Conservation (phyloP, 192 early-diverging fungal genomes). For the Cladochytrium replicatum region DNA sequence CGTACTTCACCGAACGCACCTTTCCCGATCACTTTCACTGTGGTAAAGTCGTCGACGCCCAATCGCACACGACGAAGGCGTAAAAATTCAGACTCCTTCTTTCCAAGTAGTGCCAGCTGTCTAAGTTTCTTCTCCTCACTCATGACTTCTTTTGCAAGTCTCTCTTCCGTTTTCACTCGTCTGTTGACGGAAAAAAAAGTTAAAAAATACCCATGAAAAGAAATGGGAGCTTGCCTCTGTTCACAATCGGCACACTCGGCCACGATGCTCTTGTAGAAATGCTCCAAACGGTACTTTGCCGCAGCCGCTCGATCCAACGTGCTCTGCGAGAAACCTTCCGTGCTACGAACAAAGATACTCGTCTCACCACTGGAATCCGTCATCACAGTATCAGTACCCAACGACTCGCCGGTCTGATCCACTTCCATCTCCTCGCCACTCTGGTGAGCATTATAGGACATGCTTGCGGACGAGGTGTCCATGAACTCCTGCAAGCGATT, state of each 20-base stretch:
- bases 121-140: conserved; percentile 82
- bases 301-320: conserved; percentile 79
- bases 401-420: too few species aligned
- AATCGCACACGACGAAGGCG: conserved; percentile 78
- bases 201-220: too few species aligned
- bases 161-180: conserved; percentile 69
- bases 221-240: conserved; percentile 26
- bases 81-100: conserved; percentile 90
- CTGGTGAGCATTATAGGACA: too few species aligned
- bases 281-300: conserved; percentile 84
- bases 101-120: conserved; percentile 64
- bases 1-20: conserved; percentile 97
- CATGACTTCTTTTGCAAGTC: conserved; percentile 59
- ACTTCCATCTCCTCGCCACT: too few species aligned
- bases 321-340: conserved; percentile 46
- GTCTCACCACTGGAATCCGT: too few species aligned
- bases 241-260: conserved; percentile 76
- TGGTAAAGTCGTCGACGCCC: conserved; percentile 84
- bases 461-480: too few species aligned
- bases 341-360: too few species aligned
- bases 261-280: conserved; percentile 84
- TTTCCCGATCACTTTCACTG: conserved; percentile 96
- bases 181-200: too few species aligned
- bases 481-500: too few species aligned
- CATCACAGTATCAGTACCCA: too few species aligned